Conservation (phyloP, 768 basidiomycete species). For the Pisolithus tinctorius region DNA sequence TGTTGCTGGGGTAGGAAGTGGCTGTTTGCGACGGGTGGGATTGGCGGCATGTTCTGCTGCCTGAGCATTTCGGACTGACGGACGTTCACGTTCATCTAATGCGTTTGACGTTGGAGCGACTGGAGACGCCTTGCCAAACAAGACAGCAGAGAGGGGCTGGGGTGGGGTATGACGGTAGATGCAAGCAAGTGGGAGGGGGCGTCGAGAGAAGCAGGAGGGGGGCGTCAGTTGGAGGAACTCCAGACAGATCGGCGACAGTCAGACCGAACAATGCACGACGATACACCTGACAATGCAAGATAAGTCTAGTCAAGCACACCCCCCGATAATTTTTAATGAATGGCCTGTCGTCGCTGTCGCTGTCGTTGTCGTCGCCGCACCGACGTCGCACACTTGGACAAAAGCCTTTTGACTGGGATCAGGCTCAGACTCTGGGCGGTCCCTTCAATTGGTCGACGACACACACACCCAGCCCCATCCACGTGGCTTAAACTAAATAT, state of each 20-base stretch:
- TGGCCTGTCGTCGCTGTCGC: not conserved
- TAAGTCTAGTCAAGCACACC: not conserved
- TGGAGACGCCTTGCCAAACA: conserved; percentile 6
- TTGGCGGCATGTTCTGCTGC: conserved; percentile 35
- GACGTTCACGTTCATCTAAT: conserved; percentile 34
- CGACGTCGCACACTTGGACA: too few species aligned
- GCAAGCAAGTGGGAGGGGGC: not conserved
- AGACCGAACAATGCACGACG: not conserved
- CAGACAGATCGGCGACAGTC: conserved; percentile 3
- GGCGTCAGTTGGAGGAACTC: not conserved
- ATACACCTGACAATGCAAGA: conserved; percentile 4
- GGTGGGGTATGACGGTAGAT: too few species aligned
- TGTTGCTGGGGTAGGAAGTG: conserved; percentile 36
- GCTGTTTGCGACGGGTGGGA: conserved; percentile 31
- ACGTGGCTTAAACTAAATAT: conserved; percentile 16
- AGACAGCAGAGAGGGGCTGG: conserved; percentile 5
- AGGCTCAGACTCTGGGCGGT: too few species aligned
- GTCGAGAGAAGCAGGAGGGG: not conserved
- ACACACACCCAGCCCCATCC: conserved; percentile 1
- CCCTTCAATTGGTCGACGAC: too few species aligned
- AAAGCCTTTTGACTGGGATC: too few species aligned
- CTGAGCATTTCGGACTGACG: conserved; percentile 42
- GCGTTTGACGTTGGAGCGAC: conserved; percentile 1
- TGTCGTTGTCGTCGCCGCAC: too few species aligned
- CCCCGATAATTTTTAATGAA: too few species aligned